Evolutionary conservation across 1,139 yeast species (phyloP), one percentile per base, ranked within the genome.

Genomic region (Groenewaldozyma sp.): DNA sequence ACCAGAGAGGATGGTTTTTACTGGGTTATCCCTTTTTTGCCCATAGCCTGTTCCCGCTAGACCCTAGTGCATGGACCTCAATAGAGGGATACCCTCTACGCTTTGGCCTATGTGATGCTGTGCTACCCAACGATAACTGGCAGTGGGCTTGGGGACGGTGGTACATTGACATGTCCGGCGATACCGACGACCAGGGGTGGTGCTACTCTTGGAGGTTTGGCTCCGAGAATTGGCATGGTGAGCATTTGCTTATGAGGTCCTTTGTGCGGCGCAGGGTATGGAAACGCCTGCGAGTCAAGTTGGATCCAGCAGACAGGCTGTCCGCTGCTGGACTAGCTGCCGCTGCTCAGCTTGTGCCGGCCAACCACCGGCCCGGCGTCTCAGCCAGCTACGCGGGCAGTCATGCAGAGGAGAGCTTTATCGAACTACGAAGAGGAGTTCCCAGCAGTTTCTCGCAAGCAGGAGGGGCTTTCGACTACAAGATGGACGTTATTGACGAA

Each of bases 121-220:
- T 82, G 1, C 63, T 79, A 16, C 91, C 93, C 0, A 83, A 77
- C 45, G 63, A 73, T 32, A 58, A 69, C 39, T 82, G 91, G 93
- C 58, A 60, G 42, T 82, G 93, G 93, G 55, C 62, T 20, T 82
- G 93, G 93, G 67, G 68, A 28, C 58, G 65, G 24, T 82, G 91
- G 93, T 78, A 78, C 51, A 75, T 79, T 9, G 68, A 79, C 47
- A 81, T 81, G 93, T 62, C 73, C 26, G 68, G 70, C 35, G 87
- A 81, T 50, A 76, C 79, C 13, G 93, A 82, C 55, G 86, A 79
- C 47, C 81, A 78, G 47, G 93, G 93, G 2, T 82, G 93, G 91
- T 58, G 74, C 19, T 82, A 82, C 53, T 69, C 80, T 26, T 53
- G 63, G 53, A 41, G 56, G 16, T 67, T 67, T 47, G 48, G 59